Conservation (phyloP, 208 protist genomes). For the Trypanosoma caninum region DNA sequence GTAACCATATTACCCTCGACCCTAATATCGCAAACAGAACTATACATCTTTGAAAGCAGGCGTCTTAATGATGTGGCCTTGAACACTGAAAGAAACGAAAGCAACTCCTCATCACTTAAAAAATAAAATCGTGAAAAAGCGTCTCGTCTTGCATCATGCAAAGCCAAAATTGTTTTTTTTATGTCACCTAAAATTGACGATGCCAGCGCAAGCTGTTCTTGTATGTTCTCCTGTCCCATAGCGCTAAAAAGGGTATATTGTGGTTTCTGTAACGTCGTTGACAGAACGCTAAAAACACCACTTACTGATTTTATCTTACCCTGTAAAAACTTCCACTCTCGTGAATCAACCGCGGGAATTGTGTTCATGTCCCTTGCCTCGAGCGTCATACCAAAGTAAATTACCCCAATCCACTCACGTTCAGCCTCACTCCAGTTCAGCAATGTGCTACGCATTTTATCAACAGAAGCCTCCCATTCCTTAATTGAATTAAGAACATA, state of each 20-base stretch:
- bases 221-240: slow-evolving; percentile 89
- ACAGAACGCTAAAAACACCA: slow-evolving; percentile 25
- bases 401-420: slow-evolving; percentile 37
- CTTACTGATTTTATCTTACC: slow-evolving; percentile 23
- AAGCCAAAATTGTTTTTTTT: slow-evolving; percentile 76
- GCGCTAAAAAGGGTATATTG: slow-evolving; percentile 91
- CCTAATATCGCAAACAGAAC: slow-evolving; percentile 36
- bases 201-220: slow-evolving; percentile 80
- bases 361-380: slow-evolving; percentile 3
- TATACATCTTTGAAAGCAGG: slow-evolving; percentile 71
- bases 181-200: slow-evolving; percentile 91
- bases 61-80: slow-evolving; percentile 31
- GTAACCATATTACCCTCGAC: slow-evolving; percentile 35
- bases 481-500: slow-evolving; percentile 49
- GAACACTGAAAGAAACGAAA: slow-evolving; percentile 71
- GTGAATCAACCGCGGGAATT: slow-evolving; percentile 3
- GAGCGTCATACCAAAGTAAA: slow-evolving; percentile 26
- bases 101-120: slow-evolving; percentile 77
- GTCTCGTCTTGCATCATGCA: slow-evolving; percentile 90
- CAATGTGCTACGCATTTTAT: slow-evolving; percentile 56
- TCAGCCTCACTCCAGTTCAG: slow-evolving; percentile 42
- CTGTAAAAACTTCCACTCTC: slow-evolving; percentile 29
- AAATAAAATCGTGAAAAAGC: slow-evolving; percentile 94
- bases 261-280: slow-evolving; percentile 48
- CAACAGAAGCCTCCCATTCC: slow-evolving; percentile 70